Evolutionary conservation across 306 rosid genomes (phyloP).

Genomic region (Purshia tridentata): DNA sequence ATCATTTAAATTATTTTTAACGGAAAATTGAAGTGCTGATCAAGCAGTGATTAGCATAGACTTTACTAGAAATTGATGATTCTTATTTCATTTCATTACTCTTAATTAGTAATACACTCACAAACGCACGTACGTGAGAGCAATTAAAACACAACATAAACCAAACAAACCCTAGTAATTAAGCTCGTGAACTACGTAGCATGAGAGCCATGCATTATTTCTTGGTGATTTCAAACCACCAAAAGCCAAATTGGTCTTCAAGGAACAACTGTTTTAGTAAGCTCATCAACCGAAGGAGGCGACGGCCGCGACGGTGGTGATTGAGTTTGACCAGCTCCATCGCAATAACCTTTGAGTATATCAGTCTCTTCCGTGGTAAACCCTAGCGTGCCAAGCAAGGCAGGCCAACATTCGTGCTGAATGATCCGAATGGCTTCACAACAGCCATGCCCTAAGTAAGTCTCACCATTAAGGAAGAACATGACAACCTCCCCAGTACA

Average conservation of each 20-base stretch:
- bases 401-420: conserved; percentile 68
- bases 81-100: background rate
- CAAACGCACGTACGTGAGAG: background rate
- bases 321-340: conserved; percentile 21
- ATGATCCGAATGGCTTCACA: conserved; percentile 52
- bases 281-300: conserved; percentile 1
- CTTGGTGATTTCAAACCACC: background rate
- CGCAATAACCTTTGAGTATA: conserved; percentile 53
- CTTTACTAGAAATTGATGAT: background rate
- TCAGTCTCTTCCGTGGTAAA: conserved; percentile 55
- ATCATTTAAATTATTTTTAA: too few species aligned
- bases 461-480: conserved; percentile 62
- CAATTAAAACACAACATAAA: background rate
- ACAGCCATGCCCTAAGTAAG: conserved; percentile 51
- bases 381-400: conserved; percentile 52
- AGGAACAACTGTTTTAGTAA: background rate
- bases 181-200: background rate
- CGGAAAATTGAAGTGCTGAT: background rate
- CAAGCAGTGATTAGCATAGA: background rate
- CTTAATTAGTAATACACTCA: background rate
- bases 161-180: background rate
- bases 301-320: conserved; percentile 21
- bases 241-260: background rate
- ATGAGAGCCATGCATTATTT: background rate
- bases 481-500: conserved; percentile 54